Conservation (phyloP, 805 yeast genomes). For the Saccharomycopsis sp. region DNA sequence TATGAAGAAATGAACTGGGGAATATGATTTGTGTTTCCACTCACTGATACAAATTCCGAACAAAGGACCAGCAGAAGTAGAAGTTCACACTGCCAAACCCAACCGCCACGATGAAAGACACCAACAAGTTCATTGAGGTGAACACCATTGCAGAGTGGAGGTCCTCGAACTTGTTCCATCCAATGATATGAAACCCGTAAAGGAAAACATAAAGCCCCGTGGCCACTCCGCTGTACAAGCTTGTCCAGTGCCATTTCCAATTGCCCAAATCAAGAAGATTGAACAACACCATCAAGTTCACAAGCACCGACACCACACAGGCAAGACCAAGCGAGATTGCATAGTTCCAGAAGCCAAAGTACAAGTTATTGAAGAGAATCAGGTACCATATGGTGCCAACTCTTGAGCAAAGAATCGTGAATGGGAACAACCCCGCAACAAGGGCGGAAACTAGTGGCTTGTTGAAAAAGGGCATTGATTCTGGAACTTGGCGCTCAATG, state of each 20-base stretch:
- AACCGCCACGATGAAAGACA: slow-evolving; percentile 23
- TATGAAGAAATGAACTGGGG: no score
- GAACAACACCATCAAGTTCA: slow-evolving; percentile 23
- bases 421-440: slow-evolving; percentile 27
- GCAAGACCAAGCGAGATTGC: slow-evolving; percentile 21
- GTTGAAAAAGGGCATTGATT: slow-evolving; percentile 23
- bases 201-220: slow-evolving; percentile 24
- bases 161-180: slow-evolving; percentile 25
- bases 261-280: slow-evolving; percentile 25
- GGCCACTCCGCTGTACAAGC: slow-evolving; percentile 24
- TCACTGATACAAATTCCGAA: slow-evolving; percentile 2
- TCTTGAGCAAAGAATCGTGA: slow-evolving; percentile 25
- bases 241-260: slow-evolving; percentile 28
- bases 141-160: slow-evolving; percentile 23
- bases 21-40: no score
- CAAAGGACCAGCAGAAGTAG: slow-evolving; percentile 6
- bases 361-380: slow-evolving; percentile 23
- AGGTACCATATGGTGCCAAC: slow-evolving; percentile 17
- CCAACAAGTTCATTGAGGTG: slow-evolving; percentile 23
- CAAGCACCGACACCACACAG: slow-evolving; percentile 15
- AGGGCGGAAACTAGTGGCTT: slow-evolving; percentile 24
- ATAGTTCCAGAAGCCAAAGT: slow-evolving; percentile 22
- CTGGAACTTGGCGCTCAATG: slow-evolving; percentile 23
- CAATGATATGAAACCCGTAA: slow-evolving; percentile 25
- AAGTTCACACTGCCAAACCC: slow-evolving; percentile 13